These are phyloP conservation scores for Chaetomium globosum DNA, from an alignment of 2,329 filamentous ascomycete genomes.

Conservation along the genomic window DNA sequence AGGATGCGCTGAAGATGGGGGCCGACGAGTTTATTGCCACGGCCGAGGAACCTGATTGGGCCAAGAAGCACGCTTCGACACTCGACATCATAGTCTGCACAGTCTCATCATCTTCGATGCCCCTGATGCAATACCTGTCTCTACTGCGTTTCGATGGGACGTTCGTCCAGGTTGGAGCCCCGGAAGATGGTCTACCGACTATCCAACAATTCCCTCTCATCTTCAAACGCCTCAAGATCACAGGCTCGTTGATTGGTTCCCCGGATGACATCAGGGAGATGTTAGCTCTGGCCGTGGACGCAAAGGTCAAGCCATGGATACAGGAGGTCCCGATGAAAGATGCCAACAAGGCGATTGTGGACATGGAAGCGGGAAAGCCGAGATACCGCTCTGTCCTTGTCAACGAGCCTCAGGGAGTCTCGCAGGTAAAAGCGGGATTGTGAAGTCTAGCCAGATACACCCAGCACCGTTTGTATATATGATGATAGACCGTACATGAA, in stretches of 20 bases:
- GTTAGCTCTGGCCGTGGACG: conserved; percentile 61
- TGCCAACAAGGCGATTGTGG: conserved; percentile 59
- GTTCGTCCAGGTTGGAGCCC: conserved; percentile 43
- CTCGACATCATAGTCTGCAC: conserved; percentile 65
- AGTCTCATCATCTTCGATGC: conserved; percentile 59
- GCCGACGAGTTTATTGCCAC: conserved; percentile 54
- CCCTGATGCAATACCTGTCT: conserved; percentile 62
- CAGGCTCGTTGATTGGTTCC: conserved; percentile 53
- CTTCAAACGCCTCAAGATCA: conserved; percentile 55
- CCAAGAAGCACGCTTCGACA: conserved; percentile 51
- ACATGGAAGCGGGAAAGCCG: conserved; percentile 60
- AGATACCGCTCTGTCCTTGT: conserved; percentile 51
- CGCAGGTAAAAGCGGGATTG: conserved; percentile 4
- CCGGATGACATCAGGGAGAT: conserved; percentile 63
- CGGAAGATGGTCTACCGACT: conserved; percentile 56
- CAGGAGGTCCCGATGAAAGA: conserved; percentile 59
- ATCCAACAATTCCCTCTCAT: conserved; percentile 63
- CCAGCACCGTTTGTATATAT: not conserved
- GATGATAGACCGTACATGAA: not conserved
- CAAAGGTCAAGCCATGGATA: conserved; percentile 61
- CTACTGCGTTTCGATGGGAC: conserved; percentile 64
- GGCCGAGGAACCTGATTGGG: conserved; percentile 58
- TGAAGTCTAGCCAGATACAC: not conserved
- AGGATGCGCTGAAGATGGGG: conserved; percentile 60
- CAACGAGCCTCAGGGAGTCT: conserved; percentile 29